Percentiles rank a stretch among this genome's conserved stretches.
Evolutionary conservation across 306 rosid species (phyloP).

Genomic region (Macrotyloma uniflorum): DNA sequence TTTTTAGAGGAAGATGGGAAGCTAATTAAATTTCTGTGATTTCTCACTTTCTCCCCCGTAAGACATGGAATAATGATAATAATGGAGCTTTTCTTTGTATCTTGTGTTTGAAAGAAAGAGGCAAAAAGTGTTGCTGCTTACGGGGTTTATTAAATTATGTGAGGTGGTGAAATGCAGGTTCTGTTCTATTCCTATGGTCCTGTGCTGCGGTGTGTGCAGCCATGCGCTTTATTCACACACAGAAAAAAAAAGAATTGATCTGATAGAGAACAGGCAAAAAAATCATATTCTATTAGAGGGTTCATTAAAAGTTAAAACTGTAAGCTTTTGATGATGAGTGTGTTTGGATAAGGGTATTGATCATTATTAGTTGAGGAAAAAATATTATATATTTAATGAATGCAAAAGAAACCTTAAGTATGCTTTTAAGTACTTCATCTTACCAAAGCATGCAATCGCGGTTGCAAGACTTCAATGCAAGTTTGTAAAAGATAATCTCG

Average conservation of each 20-base stretch:
- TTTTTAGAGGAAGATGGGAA: neutral
- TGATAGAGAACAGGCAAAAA: neutral
- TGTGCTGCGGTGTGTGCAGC: neutral
- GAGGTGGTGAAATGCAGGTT: conserved; percentile 43
- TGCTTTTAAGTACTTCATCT: conserved; percentile 32
- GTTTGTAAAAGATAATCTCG: conserved; percentile 7
- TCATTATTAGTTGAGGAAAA: neutral
- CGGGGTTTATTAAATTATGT: conserved; percentile 2
- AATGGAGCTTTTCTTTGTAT: neutral
- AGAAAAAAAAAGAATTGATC: neutral
- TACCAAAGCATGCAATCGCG: conserved; percentile 25
- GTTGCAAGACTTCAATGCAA: neutral
- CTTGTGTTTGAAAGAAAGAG: conserved; percentile 70
- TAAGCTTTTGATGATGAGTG: conserved; percentile 7
- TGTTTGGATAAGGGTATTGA: neutral
- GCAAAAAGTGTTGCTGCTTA: conserved; percentile 69
- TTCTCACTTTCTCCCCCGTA: conserved; percentile 12
- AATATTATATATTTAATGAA: conserved; percentile 23
- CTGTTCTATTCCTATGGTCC: conserved; percentile 46
- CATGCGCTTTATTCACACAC: conserved; percentile 24
- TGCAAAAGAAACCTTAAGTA: conserved; percentile 37
- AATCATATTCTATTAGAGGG: conserved; percentile 2
- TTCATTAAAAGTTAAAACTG: neutral
- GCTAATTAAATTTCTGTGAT: neutral
- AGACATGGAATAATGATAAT: conserved; percentile 31